phyloP scores from a whole-genome alignment of 352 stramenopile genomes.

The Globisporangium abappressorium region DNA sequence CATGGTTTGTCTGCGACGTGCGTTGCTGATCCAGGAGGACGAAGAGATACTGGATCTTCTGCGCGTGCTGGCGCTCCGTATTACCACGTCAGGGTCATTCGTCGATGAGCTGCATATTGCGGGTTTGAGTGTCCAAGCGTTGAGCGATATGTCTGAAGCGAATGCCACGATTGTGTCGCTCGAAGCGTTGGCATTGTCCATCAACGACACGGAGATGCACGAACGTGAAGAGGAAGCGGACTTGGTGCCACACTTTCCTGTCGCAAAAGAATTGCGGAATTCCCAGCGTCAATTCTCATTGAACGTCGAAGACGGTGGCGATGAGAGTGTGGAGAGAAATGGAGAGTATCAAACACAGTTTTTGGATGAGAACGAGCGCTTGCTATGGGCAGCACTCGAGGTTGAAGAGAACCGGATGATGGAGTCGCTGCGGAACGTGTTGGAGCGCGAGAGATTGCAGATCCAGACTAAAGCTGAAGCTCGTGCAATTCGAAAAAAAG shows the following conservation, averaged over 20 bases:
- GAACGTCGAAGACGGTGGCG: neutral
- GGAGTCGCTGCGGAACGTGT: constrained; percentile 51
- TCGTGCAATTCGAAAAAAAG: constrained; percentile 22
- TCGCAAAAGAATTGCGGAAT: constrained; percentile 47
- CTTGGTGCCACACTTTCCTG: constrained; percentile 65
- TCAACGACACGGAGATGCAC: constrained; percentile 76
- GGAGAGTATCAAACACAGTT: constrained; percentile 9
- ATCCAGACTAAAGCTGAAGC: constrained; percentile 19
- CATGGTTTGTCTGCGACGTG: constrained; percentile 65
- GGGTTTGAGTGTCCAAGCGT: constrained; percentile 47
- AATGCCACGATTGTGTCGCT: constrained; percentile 54
- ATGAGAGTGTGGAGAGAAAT: neutral
- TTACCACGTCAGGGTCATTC: constrained; percentile 75
- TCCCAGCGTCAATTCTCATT: constrained; percentile 14
- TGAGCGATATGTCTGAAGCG: constrained; percentile 55
- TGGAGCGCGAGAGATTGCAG: constrained; percentile 34
- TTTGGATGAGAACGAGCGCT: constrained; percentile 47
- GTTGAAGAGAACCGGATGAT: constrained; percentile 82
- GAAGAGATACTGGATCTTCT: constrained; percentile 35
- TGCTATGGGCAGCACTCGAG: constrained; percentile 72
- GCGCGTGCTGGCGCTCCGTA: constrained; percentile 55
- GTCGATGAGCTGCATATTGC: constrained; percentile 54
- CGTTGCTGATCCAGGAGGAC: constrained; percentile 49
- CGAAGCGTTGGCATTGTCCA: constrained; percentile 47
- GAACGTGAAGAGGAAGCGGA: constrained; percentile 67